Evolutionary conservation across 1,284 basidiomycete species (phyloP), one percentile per base, ranked within the genome.

Genomic region (Puccinia coronata): DNA sequence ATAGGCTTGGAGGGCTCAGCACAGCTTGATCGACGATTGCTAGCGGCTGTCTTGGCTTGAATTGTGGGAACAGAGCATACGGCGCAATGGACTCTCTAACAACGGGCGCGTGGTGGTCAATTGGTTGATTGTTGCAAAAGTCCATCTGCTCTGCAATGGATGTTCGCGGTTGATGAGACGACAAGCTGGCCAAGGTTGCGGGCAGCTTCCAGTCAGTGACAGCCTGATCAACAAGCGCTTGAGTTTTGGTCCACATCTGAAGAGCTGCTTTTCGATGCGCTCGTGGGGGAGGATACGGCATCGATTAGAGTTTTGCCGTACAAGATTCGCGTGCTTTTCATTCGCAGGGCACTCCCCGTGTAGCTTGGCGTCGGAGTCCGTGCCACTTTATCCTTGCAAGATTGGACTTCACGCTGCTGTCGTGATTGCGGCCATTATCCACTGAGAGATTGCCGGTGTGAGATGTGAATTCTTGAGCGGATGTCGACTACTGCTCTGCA

Each of bases 311-410:
- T 31, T 57, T 81, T 57, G 23, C 61, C 59, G 63, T 55, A 75
- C 36, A 72, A 55, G 39, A 81, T 81, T 16, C 59, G 43, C n/a
- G 31, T 36, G 43, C 80, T 69, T 59, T 75, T 81, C 11, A 75
- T 71, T 2, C 80, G 59, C 20, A 81, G 63, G 16, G 80, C 80
- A 36, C 80, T 81, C 39, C 47, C 71, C 20, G 80, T 57, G 49
- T 57, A 49, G 41, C 63, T 75, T 20, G 80, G 61, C 23, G 57
- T 53, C 12, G 47, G 18, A 57, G 70, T 43, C 12, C 57, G 43
- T 4, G 67, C 41, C 25, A 51, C 5, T n/a, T 61, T 39, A 5
- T 69, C 31, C 34, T 61, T 53, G 20, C 2, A 36, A 23, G 59
- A 53, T 25, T 63, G 63, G 28, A 36, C 8, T 25, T 51, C 28